A percentile compares a stretch with the other conserved stretches of the same genome.
These are phyloP conservation scores for Tetradesmus obliquus DNA, from an alignment of 139 green algal genomes.

Conservation along the genomic window DNA sequence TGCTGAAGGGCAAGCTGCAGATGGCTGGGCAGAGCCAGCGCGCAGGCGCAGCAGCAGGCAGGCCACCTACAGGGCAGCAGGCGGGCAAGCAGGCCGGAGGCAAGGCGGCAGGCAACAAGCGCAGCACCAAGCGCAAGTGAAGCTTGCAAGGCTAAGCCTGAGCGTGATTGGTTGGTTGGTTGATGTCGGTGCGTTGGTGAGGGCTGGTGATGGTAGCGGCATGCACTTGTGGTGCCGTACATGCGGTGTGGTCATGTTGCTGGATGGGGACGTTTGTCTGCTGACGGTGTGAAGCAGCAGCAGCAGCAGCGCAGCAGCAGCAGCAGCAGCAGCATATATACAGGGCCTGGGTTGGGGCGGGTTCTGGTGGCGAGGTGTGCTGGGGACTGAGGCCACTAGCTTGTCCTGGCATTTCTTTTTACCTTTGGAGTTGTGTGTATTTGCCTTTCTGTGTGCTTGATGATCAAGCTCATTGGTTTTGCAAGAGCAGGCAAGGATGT, in stretches of 20 bases:
- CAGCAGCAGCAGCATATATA: not conserved
- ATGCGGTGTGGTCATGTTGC: not conserved
- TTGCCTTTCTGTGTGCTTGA: no score
- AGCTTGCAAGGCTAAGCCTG: not conserved
- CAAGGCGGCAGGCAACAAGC: not conserved
- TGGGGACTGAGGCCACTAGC: no score
- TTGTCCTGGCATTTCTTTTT: no score
- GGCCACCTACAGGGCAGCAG: not conserved
- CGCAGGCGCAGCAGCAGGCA: constrained; percentile 14
- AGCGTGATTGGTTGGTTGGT: no score
- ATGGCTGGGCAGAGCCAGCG: constrained; percentile 3
- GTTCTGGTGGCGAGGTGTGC: no score
- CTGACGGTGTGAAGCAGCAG: not conserved
- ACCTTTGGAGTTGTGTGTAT: no score
- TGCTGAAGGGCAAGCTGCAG: constrained; percentile 24
- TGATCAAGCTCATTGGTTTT: no score
- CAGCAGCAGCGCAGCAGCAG: no score
- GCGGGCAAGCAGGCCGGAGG: constrained; percentile 23
- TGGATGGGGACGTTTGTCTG: not conserved
- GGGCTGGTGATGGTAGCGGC: not conserved
- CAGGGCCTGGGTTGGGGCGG: not conserved
- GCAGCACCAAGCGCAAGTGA: constrained; percentile 29
- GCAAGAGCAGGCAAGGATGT: no score
- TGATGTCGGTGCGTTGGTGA: not conserved
- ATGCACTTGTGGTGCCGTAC: not conserved